A percentile compares a stretch with the other conserved stretches of the same genome.
phyloP scores from a whole-genome alignment of 352 stramenopile species.

The Sclerospora graminicola region DNA sequence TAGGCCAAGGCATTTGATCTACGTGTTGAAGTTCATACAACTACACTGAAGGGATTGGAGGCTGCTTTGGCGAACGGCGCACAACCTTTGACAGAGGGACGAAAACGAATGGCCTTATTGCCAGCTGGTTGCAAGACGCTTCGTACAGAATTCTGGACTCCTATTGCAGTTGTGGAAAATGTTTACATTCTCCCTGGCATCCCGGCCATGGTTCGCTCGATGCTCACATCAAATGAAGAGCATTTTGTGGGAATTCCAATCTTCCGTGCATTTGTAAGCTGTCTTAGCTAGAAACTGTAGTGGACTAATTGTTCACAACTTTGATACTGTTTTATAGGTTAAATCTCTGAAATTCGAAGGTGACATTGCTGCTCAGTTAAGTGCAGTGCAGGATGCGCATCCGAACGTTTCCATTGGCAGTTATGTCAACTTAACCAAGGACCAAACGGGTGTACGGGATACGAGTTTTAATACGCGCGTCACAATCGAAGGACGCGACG shows the following conservation, averaged over 20 bases:
- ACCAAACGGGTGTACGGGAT: conserved; percentile 44
- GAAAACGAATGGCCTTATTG: conserved; percentile 64
- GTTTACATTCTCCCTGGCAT: conserved; percentile 82
- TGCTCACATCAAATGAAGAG: conserved; percentile 71
- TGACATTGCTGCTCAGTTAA: conserved; percentile 51
- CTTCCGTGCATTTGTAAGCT: conserved; percentile 62
- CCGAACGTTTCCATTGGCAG: conserved; percentile 68
- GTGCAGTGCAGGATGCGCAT: conserved; percentile 48
- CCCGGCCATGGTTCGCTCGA: conserved; percentile 67
- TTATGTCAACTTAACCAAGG: conserved; percentile 72
- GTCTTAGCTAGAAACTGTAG: too few relatives aligned
- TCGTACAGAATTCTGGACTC: conserved; percentile 51
- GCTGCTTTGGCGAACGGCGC: conserved; percentile 26
- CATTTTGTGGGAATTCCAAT: conserved; percentile 74
- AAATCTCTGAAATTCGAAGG: conserved; percentile 61
- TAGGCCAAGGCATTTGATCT: conserved; percentile 69
- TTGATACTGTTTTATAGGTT: conserved; percentile 24
- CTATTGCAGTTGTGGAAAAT: conserved; percentile 68
- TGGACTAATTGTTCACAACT: too few relatives aligned
- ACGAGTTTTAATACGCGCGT: conserved; percentile 57
- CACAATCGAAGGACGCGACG: conserved; percentile 51
- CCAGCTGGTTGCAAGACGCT: conserved; percentile 47
- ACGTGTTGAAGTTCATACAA: conserved; percentile 54
- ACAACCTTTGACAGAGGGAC: conserved; percentile 47
- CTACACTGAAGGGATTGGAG: conserved; percentile 50